These are phyloP conservation scores for Neurospora sp. DNA, from an alignment of 495 filamentous ascomycete species.

Conservation along the genomic window DNA sequence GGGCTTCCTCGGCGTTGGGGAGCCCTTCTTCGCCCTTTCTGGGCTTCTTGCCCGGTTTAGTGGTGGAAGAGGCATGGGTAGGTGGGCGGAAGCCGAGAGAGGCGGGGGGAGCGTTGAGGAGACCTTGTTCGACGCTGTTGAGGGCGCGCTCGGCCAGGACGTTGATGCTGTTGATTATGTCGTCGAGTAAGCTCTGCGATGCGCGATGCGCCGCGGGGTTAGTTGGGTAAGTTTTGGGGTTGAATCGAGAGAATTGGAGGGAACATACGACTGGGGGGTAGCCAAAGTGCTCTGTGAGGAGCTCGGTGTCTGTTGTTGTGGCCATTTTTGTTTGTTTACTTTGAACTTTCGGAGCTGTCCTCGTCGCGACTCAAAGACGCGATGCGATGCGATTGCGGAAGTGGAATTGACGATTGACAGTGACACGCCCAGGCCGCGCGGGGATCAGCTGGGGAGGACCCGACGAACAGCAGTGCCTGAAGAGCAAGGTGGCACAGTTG, in stretches of 20 bases:
- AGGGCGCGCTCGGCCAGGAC: slow-evolving; percentile 78
- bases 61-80: slow-evolving; percentile 22
- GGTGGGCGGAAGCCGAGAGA: slow-evolving; percentile 61
- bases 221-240: background rate
- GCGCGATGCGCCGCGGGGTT: background rate
- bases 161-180: slow-evolving; percentile 94
- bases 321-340: slow-evolving; percentile 8
- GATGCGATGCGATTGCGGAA: slow-evolving; percentile 1
- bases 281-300: slow-evolving; percentile 92
- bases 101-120: slow-evolving; percentile 59
- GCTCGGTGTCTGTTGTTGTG: slow-evolving; percentile 42
- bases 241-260: background rate
- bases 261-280: slow-evolving; percentile 79
- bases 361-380: slow-evolving; percentile 1
- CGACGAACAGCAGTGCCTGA: slow-evolving; percentile 8
- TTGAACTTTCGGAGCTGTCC: background rate
- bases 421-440: background rate
- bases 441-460: background rate
- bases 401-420: background rate
- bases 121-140: slow-evolving; percentile 69
- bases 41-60: slow-evolving; percentile 14
- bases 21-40: background rate
- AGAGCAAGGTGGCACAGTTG: slow-evolving; percentile 13
- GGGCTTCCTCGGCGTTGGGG: slow-evolving; percentile 34
- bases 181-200: slow-evolving; percentile 77